A percentile compares a stretch with the other conserved stretches of the same genome.
Evolutionary conservation across 345 rosid species (phyloP).

Genomic region (Linum tenue): DNA sequence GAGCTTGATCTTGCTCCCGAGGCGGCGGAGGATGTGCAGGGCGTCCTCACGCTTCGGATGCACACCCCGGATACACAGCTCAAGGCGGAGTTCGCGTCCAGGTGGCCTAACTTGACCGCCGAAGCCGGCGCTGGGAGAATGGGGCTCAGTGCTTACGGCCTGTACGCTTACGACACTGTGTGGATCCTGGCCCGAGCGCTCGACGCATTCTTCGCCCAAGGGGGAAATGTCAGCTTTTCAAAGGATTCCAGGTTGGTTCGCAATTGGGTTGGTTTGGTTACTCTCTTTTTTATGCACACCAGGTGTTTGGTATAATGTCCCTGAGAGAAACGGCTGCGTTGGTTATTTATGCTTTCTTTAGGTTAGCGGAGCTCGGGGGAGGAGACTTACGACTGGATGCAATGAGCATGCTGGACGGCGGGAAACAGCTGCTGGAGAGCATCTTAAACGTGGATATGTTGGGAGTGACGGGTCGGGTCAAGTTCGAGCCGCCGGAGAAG

Average conservation of each 20-base stretch:
- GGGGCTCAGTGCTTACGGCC: conserved; percentile 54
- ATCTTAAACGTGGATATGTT: conserved; percentile 43
- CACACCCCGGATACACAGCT: conserved; percentile 52
- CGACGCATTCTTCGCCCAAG: conserved; percentile 43
- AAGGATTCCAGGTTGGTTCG: conserved; percentile 33
- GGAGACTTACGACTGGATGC: conserved; percentile 63
- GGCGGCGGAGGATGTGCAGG: conserved; percentile 42
- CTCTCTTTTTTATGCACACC: too few species aligned
- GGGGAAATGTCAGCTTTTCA: conserved; percentile 62
- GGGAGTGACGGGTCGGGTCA: conserved; percentile 58
- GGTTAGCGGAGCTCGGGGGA: conserved; percentile 19
- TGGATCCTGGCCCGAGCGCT: conserved; percentile 80
- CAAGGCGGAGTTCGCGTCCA: conserved; percentile 46
- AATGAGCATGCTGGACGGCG: conserved; percentile 57
- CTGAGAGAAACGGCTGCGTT: too few species aligned
- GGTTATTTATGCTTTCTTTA: too few species aligned
- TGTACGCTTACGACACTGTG: conserved; percentile 81
- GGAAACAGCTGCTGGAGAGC: conserved; percentile 42
- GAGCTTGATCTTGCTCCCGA: conserved; percentile 38
- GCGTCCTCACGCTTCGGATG: conserved; percentile 57
- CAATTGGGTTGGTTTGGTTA: too few species aligned
- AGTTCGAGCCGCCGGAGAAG: conserved; percentile 37
- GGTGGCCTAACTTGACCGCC: conserved; percentile 58
- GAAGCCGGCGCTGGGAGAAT: conserved; percentile 13
- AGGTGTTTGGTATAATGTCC: too few species aligned